Percentiles rank a stretch among this genome's conserved stretches.
Evolutionary conservation across 2,329 filamentous ascomycete species (phyloP).

Genomic region (Penicillium sp.): DNA sequence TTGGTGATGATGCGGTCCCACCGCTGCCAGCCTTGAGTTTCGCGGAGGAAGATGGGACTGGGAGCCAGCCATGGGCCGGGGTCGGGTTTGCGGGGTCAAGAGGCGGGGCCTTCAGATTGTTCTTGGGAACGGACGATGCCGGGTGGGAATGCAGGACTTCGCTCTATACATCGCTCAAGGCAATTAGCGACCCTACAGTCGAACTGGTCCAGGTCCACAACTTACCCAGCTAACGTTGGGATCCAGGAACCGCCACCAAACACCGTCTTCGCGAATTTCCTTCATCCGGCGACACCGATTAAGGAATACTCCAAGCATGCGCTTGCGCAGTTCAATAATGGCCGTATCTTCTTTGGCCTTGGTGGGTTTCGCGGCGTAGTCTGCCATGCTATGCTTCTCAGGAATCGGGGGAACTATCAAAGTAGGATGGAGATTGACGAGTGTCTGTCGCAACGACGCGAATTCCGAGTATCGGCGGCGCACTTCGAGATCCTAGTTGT

Average conservation of each 20-base stretch:
- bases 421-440: slow-evolving; percentile 88
- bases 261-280: slow-evolving; percentile 82
- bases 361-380: slow-evolving; percentile 95
- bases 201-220: slow-evolving; percentile 11
- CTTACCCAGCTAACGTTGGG: slow-evolving; percentile 97
- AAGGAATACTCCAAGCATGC: slow-evolving; percentile 92
- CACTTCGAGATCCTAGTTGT: slow-evolving; percentile 79
- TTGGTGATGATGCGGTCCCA: slow-evolving; percentile 15
- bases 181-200: slow-evolving; percentile 13
- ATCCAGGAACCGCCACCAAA: slow-evolving; percentile 96
- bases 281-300: slow-evolving; percentile 93
- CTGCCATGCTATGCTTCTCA: slow-evolving; percentile 97
- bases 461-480: slow-evolving; percentile 95
- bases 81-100: slow-evolving; percentile 90
- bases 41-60: slow-evolving; percentile 76
- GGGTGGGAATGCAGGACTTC: slow-evolving; percentile 94
- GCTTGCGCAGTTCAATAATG: slow-evolving; percentile 93
- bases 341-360: slow-evolving; percentile 96
- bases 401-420: slow-evolving; percentile 94
- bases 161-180: slow-evolving; percentile 52
- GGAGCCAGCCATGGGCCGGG: slow-evolving; percentile 78
- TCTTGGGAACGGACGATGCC: slow-evolving; percentile 85
- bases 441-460: slow-evolving; percentile 77
- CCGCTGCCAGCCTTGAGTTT: slow-evolving; percentile 63
- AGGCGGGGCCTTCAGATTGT: slow-evolving; percentile 89